Evolutionary conservation across 2,329 filamentous ascomycete genomes (phyloP), one percentile per base, ranked within the genome.

Genomic region (Colletotrichum plurivorum): DNA sequence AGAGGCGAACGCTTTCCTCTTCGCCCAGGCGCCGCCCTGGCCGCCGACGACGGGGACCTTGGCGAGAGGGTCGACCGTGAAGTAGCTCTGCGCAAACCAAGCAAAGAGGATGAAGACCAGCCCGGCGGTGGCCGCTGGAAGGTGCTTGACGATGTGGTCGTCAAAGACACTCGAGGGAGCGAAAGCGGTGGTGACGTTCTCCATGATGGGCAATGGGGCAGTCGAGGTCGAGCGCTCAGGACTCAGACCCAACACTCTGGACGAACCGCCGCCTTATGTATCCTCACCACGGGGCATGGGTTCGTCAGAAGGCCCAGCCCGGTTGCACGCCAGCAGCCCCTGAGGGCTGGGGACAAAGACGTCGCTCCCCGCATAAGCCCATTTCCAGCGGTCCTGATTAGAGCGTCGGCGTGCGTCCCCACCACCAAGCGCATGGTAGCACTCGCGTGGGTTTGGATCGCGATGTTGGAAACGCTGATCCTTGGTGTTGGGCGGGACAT

Each of bases 61-160:
- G 15, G 66, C 66, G 7, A 69, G 36, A 7, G 66, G 66, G 55
- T 69, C 66, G 5, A 51, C 55, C 31, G 53, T 56, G 43, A 69
- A 51, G 48, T 43, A 69, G 25, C 62, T 65, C n/a, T 69, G 66
- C 1, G 62, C 66, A 10, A 69, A 18, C n/a, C 49, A 41, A 3
- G 62, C 62, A 25, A 69, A 27, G 10, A 60, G 43, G 5, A 66
- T 13, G 16, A 69, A 66, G 2, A 60, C 8, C 31, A 69, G 20
- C 15, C 66, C 66, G 8, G 43, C 66, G 15, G 62, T 59, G 8
- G 49, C 66, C 7, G 66, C 22, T 12, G 66, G 62, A 22, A 56
- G 43, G 55, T 66, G 61, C 31, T 52, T 25, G 13, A 27, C 25
- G 20, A 54, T 18, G 7, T 59, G 51, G 36, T 52, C 22, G 49